These are phyloP conservation scores for Hypomontagnella submonticulosa DNA, from an alignment of 495 filamentous ascomycete species.

Conservation along the genomic window DNA sequence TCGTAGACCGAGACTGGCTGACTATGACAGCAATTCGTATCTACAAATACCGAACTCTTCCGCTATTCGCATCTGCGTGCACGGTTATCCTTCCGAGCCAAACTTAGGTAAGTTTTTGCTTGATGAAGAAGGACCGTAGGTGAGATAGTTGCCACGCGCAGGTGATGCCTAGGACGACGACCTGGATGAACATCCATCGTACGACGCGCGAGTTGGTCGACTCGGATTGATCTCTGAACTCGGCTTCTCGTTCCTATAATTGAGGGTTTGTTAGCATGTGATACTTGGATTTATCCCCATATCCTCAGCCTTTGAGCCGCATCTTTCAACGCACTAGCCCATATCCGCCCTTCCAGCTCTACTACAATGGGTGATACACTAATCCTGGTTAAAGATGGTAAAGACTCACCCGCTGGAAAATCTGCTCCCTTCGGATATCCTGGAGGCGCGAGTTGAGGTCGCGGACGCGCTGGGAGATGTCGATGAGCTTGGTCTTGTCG, in stretches of 20 bases:
- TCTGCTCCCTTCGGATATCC: conserved; percentile 93
- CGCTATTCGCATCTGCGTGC: too few species aligned
- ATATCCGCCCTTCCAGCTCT: too few species aligned
- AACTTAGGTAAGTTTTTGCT: conserved; percentile 93
- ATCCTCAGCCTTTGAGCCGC: neutral
- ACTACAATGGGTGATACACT: too few species aligned
- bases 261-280: conserved; percentile 19
- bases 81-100: too few species aligned
- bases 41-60: neutral
- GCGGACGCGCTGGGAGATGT: conserved; percentile 88
- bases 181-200: conserved; percentile 91
- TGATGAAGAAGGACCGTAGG: conserved; percentile 97
- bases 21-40: conserved; percentile 6
- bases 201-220: conserved; percentile 92
- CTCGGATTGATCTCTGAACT: conserved; percentile 98
- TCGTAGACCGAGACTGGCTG: neutral
- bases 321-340: too few species aligned
- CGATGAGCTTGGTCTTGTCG: conserved; percentile 92
- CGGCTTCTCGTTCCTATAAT: conserved; percentile 90
- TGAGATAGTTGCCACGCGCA: conserved; percentile 98
- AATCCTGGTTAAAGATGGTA: too few species aligned
- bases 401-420: conserved; percentile 87
- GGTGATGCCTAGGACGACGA: conserved; percentile 86
- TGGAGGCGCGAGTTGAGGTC: conserved; percentile 89
- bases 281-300: neutral